Base-by-base conservation (phyloP, 306 rosid genomes). In the Carpinus viminea region DNA sequence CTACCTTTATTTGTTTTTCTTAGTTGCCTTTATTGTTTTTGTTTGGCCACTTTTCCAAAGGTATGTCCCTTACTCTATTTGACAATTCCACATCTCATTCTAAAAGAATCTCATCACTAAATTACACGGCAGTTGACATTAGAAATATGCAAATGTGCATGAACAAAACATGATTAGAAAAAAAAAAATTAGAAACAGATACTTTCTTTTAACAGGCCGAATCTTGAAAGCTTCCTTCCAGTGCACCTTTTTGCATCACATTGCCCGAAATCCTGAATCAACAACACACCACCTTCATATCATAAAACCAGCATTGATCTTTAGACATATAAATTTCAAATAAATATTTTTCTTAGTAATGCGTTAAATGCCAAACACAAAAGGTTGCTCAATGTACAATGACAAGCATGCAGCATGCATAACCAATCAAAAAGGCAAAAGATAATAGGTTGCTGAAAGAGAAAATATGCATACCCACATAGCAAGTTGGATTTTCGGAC, bases 231-330 rank as follows among this genome's bases (percentile, higher is more conserved):
- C 86, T 94, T 94, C 89, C 97, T 94, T 45, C 98, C 98, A 0
- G 97, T 94, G 88, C 97, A 94, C 75, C 80, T 88, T 91, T 94
- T 94, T 65, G 90, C 81, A 85, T 94, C 98, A 48, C 98, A 94
- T 84, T 94, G 97, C 70, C 97, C 97, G 72, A 94, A 94, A 81
- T 94, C 98, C 97, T 94, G 88, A 75, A 74, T 76, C 79, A 82
- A 72, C 78, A 78, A 75, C 53, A 80, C 18, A 73, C 2, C 75
- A 85, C n/a, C 78, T 18, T 3, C 72, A 41, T 24, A 68, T n/a
- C 8, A 24, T 38, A 68, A 18, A n/a, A 38, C 41, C 48, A 41
- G 26, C 51, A 9, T 41, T 41, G 16, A 68, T 41, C 17, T 41
- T 34, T 34, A 43, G 5, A 21, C 47, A 15, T 65, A 16, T 34